Percentiles rank a stretch among this genome's conserved stretches.
phyloP scores from a whole-genome alignment of 164 flowering plant species.

The Aristolochia fimbriata region DNA sequence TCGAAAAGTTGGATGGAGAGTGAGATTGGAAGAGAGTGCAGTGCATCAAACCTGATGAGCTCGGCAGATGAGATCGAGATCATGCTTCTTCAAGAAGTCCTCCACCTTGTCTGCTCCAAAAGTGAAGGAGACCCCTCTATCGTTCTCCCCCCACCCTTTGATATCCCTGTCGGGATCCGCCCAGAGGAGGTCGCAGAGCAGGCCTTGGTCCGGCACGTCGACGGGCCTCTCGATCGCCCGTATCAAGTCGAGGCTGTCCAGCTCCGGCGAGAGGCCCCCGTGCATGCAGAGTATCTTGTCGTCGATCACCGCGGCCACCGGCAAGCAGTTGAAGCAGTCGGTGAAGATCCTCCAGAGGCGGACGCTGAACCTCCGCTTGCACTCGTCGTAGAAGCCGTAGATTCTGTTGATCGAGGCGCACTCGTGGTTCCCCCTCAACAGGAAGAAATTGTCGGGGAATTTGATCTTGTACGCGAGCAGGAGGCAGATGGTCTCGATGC shows the following conservation, averaged over 20 bases:
- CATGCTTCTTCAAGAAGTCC: conserved; percentile 44
- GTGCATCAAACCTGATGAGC: conserved; percentile 47
- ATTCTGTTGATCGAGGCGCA: conserved; percentile 53
- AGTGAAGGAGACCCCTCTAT: conserved; percentile 46
- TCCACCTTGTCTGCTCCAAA: conserved; percentile 47
- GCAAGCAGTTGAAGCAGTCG: conserved; percentile 51
- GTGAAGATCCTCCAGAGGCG: conserved; percentile 45
- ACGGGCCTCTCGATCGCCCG: conserved; percentile 39
- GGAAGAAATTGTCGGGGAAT: conserved; percentile 43
- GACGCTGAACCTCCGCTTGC: conserved; percentile 44
- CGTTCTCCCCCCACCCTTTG: conserved; percentile 53
- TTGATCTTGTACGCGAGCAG: conserved; percentile 47
- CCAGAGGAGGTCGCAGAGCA: conserved; percentile 48
- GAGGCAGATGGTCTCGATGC: conserved; percentile 50
- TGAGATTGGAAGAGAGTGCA: too few relatives aligned
- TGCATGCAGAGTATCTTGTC: conserved; percentile 51
- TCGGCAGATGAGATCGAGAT: conserved; percentile 49
- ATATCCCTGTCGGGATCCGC: conserved; percentile 42
- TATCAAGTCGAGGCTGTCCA: conserved; percentile 36
- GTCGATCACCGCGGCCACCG: conserved; percentile 43
- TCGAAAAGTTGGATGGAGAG: too few relatives aligned
- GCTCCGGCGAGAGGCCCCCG: conserved; percentile 47
- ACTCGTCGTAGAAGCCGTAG: conserved; percentile 54
- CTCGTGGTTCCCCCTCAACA: conserved; percentile 53
- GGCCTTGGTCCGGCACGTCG: conserved; percentile 49